Conservation (phyloP, 1,139 yeast genomes). For the Pichia sp. region DNA sequence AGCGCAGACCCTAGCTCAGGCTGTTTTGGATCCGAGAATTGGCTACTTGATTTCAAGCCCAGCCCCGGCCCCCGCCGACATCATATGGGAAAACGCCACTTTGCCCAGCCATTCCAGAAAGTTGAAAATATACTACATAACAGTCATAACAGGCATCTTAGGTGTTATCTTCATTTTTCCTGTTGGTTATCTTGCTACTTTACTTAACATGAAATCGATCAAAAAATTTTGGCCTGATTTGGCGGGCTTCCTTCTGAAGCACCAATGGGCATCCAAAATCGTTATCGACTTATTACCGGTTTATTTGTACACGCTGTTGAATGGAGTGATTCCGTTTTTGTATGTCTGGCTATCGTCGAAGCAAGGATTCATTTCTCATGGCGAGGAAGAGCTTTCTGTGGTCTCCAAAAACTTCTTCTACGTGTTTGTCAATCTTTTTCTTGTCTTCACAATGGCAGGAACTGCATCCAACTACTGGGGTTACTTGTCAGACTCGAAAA, state of each 20-base stretch:
- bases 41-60: conserved; percentile 63
- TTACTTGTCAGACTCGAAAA: conserved; percentile 71
- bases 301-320: conserved; percentile 64
- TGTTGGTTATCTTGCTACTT: conserved; percentile 69
- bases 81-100: conserved; percentile 70
- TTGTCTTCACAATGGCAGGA: conserved; percentile 77
- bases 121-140: conserved; percentile 54
- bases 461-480: conserved; percentile 74
- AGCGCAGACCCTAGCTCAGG: conserved; percentile 84
- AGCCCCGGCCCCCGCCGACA: conserved; percentile 82
- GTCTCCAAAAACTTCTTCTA: conserved; percentile 75
- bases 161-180: conserved; percentile 64
- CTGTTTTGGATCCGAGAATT: conserved; percentile 73
- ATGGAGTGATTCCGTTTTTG: conserved; percentile 63
- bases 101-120: conserved; percentile 53
- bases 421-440: conserved; percentile 70
- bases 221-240: conserved; percentile 69
- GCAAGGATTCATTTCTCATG: conserved; percentile 70
- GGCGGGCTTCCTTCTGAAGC: conserved; percentile 53
- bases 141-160: conserved; percentile 56
- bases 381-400: conserved; percentile 71
- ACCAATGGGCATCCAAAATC: conserved; percentile 65
- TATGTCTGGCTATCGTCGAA: conserved; percentile 61
- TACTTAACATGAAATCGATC: conserved; percentile 67
- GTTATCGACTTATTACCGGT: conserved; percentile 77